Percentiles rank a stretch among this genome's conserved stretches.
phyloP scores from a whole-genome alignment of 768 basidiomycete genomes.

The Termitomyces sp. region DNA sequence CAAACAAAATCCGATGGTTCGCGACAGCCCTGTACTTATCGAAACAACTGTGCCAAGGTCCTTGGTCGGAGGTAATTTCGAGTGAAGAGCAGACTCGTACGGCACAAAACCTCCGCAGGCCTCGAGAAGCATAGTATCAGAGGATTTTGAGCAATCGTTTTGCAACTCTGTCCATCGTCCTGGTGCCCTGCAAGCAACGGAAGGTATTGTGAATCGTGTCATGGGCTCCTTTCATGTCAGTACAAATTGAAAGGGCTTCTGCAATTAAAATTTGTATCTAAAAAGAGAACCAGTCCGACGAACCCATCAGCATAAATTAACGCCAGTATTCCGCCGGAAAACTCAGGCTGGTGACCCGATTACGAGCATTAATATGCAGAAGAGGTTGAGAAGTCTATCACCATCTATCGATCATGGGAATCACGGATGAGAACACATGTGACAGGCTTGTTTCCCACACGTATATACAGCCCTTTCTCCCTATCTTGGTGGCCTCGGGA shows the following conservation, averaged over 20 bases:
- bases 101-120: too few relatives aligned
- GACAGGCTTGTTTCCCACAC: neutral
- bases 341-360: neutral
- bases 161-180: neutral
- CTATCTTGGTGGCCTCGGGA: neutral
- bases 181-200: neutral
- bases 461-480: neutral
- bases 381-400: neutral
- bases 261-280: neutral
- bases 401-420: too few relatives aligned
- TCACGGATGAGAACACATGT: neutral
- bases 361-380: neutral
- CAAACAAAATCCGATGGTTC: neutral
- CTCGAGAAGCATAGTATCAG: too few relatives aligned
- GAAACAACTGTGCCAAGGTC: neutral
- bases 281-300: neutral
- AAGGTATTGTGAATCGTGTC: neutral
- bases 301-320: neutral
- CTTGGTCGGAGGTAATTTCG: neutral
- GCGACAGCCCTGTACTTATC: neutral
- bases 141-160: too few relatives aligned
- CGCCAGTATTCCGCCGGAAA: slow-evolving; percentile 2
- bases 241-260: neutral
- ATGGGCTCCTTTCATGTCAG: neutral
- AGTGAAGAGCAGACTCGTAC: neutral